phyloP scores from a whole-genome alignment of 495 filamentous ascomycete species.

The Halenospora varia region DNA sequence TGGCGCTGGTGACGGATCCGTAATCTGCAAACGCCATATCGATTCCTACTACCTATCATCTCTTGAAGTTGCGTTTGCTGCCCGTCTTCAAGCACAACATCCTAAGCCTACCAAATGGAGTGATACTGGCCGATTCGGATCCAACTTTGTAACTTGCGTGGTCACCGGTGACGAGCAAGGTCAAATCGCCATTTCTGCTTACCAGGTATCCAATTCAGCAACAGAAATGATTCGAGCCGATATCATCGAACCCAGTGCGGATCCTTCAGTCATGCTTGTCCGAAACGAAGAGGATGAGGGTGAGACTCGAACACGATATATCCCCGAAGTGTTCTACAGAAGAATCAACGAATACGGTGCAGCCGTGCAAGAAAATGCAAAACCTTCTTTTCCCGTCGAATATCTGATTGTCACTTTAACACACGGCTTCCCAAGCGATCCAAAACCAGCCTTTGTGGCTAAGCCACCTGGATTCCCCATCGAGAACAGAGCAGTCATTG shows the following conservation, averaged over 20 bases:
- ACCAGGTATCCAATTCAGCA: constrained; percentile 90
- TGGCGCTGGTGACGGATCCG: constrained; percentile 71
- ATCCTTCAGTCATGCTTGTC: constrained; percentile 91
- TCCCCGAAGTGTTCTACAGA: constrained; percentile 96
- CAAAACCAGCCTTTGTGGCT: constrained; percentile 66
- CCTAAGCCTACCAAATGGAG: constrained; percentile 97
- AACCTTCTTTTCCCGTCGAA: constrained; percentile 92
- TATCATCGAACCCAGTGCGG: constrained; percentile 91
- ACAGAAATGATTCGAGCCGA: constrained; percentile 97
- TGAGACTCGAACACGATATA: constrained; percentile 75
- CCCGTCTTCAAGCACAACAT: constrained; percentile 79
- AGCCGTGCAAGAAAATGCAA: constrained; percentile 95
- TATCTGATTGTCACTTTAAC: constrained; percentile 95
- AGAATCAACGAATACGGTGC: constrained; percentile 94
- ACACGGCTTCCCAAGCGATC: constrained; percentile 85
- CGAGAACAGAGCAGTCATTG: constrained; percentile 83
- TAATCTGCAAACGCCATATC: constrained; percentile 92
- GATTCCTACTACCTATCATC: constrained; percentile 91
- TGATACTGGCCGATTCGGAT: constrained; percentile 89
- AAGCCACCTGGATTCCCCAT: constrained; percentile 70
- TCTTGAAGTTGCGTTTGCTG: constrained; percentile 84
- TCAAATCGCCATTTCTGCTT: constrained; percentile 82
- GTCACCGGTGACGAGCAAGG: constrained; percentile 88
- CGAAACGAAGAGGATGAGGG: constrained; percentile 84
- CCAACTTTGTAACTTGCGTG: constrained; percentile 95